Conservation (phyloP, 176 grass and related monocot species). For the Phragmites australis region DNA sequence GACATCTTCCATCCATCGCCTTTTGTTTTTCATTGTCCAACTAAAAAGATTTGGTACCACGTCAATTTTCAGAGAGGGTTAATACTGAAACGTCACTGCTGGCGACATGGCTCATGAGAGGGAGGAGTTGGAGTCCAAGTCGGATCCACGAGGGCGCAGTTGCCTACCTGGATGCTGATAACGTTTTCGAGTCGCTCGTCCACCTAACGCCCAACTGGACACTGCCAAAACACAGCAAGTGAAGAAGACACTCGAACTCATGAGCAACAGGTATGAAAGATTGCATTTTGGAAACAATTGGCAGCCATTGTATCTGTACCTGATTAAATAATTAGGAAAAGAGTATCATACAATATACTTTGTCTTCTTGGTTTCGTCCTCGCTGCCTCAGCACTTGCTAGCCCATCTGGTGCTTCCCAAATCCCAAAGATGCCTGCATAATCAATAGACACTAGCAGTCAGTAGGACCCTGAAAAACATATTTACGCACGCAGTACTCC, state of each 20-base stretch:
- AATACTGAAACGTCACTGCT: constrained; percentile 41
- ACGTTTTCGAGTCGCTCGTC: constrained; percentile 45
- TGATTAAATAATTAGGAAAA: constrained; percentile 14
- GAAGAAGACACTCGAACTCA: constrained; percentile 20
- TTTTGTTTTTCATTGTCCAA: constrained; percentile 26
- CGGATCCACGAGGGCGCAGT: constrained; percentile 26
- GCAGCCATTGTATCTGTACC: constrained; percentile 14
- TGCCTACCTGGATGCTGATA: constrained; percentile 19
- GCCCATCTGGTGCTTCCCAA: constrained; percentile 36
- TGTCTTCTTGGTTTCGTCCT: constrained; percentile 28
- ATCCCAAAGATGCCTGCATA: constrained; percentile 42
- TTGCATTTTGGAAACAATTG: constrained; percentile 27
- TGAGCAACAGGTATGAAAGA: background rate
- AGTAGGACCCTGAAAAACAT: constrained; percentile 8
- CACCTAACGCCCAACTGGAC: constrained; percentile 35
- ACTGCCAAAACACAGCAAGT: constrained; percentile 42
- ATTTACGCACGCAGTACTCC: constrained; percentile 14
- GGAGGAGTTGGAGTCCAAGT: constrained; percentile 15
- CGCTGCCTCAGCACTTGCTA: constrained; percentile 37
- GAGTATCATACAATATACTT: constrained; percentile 19
- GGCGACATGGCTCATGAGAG: constrained; percentile 14
- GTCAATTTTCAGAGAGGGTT: constrained; percentile 38
- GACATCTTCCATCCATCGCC: constrained; percentile 9
- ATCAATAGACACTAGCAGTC: background rate
- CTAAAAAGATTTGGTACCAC: constrained; percentile 5